phyloP scores from a whole-genome alignment of 2,329 filamentous ascomycete species.

The Cercospora sp. region DNA sequence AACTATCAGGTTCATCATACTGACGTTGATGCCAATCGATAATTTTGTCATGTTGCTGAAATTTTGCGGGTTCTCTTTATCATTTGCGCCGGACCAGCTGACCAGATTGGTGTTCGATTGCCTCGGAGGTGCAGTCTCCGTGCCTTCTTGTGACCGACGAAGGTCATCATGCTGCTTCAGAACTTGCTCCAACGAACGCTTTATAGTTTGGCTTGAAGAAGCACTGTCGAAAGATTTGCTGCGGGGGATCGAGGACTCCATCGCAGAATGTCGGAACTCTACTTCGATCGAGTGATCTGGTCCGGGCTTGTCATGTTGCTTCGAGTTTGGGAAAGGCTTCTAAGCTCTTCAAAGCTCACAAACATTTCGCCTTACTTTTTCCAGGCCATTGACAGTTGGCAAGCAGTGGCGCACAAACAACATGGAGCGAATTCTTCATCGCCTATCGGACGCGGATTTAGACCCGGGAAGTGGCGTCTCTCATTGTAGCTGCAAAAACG shows the following conservation, averaged over 20 bases:
- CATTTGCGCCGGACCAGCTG: constrained; percentile 11
- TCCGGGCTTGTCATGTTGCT: too few species aligned
- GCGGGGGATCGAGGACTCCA: background rate
- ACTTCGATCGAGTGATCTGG: background rate
- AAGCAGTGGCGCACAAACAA: background rate
- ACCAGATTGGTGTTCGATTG: background rate
- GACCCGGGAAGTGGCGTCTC: background rate
- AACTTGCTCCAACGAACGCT: background rate
- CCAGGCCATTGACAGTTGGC: background rate
- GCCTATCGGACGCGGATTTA: background rate
- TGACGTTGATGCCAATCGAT: constrained; percentile 13
- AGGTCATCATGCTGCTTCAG: background rate
- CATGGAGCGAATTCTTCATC: background rate
- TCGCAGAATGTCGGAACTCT: background rate
- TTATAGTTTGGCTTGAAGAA: background rate
- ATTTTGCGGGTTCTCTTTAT: constrained; percentile 19
- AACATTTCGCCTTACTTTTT: background rate
- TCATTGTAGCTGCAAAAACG: background rate
- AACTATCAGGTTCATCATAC: constrained; percentile 23
- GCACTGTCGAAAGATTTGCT: background rate
- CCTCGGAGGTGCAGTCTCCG: constrained; percentile 11
- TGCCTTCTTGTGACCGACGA: background rate
- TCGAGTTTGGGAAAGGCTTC: too few species aligned
- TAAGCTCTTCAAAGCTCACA: background rate
- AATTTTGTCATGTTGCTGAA: constrained; percentile 10